Evolutionary conservation across 768 basidiomycete species (phyloP), one percentile per base, ranked within the genome.

Genomic region (Suillus placidus): DNA sequence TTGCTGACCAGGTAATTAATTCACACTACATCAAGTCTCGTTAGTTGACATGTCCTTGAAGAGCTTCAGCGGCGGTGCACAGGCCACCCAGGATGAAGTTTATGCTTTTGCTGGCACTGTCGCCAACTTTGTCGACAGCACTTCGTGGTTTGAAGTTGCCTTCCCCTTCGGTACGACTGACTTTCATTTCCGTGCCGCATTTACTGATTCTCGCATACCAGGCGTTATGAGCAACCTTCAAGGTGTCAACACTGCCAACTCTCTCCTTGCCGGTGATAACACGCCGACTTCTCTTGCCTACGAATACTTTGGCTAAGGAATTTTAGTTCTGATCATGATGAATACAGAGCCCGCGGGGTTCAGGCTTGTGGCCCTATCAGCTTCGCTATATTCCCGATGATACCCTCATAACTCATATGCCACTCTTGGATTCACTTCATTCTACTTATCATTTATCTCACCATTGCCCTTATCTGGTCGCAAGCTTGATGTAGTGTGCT

Each of bases 151-250:
- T 34, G 61, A 69, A 26, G 75, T 73, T 2, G 83, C 85, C 70
- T 84, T 81, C 69, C 83, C 83, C 35, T 94, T 92, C 69, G 91
- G 93, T 90, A 66, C 58, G 86, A 2, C 18, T n/a, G 2, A 55
- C 16, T 2, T 8, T n/a, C 35, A 1, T 35, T 40, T n/a, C 0
- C n/a, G 37, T 23, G 1, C 26, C 14, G 6, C 47, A 6, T 52
- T 56, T 7, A 34, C 67, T 76, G 6, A 76, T 51, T 6, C 3
- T 61, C 23, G 57, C 49, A 1, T 9, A 61, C n/a, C 45, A 88
- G 89, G 87, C 70, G 76, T 81, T 42, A 86, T 91, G 83, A 71
- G 80, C 45, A 74, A 86, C 66, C 78, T 89, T 80, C 76, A 79
- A 57, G 82, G 83, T 60, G 89, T 93, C 70, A 86, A 87, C 78